phyloP scores from a whole-genome alignment of 306 rosid genomes.

The Dryas octopetala region DNA sequence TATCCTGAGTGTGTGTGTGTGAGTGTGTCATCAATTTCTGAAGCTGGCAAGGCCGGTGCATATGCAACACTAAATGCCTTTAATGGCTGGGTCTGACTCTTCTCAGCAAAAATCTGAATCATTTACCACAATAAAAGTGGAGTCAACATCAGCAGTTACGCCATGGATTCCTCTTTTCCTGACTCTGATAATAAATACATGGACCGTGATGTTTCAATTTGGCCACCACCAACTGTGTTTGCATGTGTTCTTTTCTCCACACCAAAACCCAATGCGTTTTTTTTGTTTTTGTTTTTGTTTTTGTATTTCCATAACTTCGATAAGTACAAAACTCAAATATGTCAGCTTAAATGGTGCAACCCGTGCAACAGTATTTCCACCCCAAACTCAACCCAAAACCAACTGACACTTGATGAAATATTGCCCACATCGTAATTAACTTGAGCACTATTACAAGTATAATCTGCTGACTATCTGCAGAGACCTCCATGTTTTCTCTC shows the following conservation, averaged over 20 bases:
- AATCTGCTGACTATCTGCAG: no score
- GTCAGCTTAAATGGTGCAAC: slow-evolving; percentile 30
- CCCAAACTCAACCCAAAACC: background rate
- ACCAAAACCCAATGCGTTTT: slow-evolving; percentile 11
- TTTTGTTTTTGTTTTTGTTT: background rate
- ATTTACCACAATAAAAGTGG: slow-evolving; percentile 40
- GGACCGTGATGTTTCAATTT: slow-evolving; percentile 16
- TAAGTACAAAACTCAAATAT: slow-evolving; percentile 3
- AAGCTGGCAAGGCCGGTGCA: slow-evolving; percentile 23
- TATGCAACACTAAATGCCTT: slow-evolving; percentile 42
- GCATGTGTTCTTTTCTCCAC: slow-evolving; percentile 5
- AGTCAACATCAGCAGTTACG: slow-evolving; percentile 51
- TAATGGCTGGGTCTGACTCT: slow-evolving; percentile 25
- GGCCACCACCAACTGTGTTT: background rate
- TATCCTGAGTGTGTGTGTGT: background rate
- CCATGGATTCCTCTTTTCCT: slow-evolving; percentile 33
- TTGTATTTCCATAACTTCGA: background rate
- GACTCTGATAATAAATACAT: slow-evolving; percentile 11
- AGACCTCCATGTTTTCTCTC: no score
- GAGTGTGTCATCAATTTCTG: slow-evolving; percentile 37
- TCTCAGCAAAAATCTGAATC: slow-evolving; percentile 33
- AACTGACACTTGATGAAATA: no score
- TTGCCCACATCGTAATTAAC: no score
- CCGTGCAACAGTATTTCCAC: background rate
- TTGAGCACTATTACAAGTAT: no score